phyloP scores from a whole-genome alignment of 2,329 filamentous ascomycete species.

The Hirsutella minnesotensis region DNA sequence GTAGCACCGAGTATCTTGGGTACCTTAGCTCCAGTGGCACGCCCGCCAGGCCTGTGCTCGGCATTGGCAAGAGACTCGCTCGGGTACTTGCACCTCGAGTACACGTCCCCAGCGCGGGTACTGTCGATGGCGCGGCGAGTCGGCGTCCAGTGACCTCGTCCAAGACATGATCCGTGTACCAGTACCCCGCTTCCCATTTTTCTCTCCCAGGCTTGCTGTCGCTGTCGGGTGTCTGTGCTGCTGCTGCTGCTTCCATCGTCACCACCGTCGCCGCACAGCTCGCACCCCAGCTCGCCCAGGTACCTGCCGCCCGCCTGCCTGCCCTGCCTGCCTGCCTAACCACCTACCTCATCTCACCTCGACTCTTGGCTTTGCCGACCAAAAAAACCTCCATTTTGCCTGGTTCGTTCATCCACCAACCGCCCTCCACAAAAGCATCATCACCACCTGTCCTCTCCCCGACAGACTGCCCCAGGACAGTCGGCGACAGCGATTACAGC shows the following conservation, averaged over 20 bases:
- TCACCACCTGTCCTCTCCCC: not conserved
- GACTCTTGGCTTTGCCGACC: not conserved
- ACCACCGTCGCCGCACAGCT: not conserved
- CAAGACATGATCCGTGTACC: not conserved
- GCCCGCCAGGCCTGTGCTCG: too few species aligned
- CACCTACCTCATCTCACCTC: not conserved
- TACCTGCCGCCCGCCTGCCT: too few species aligned
- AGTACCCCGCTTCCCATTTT: slow-evolving; percentile 3
- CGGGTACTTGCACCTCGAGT: too few species aligned
- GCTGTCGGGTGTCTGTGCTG: too few species aligned
- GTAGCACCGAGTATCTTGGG: too few species aligned
- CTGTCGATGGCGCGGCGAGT: not conserved
- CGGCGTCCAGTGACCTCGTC: not conserved
- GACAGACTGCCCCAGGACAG: too few species aligned
- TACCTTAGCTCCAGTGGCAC: too few species aligned
- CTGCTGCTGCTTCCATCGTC: not conserved
- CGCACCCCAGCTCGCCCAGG: too few species aligned
- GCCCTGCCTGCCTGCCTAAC: too few species aligned
- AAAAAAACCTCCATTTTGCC: not conserved
- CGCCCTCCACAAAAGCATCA: not conserved
- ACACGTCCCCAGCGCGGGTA: not conserved
- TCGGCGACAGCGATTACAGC: too few species aligned
- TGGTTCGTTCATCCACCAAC: not conserved
- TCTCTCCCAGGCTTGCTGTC: not conserved
- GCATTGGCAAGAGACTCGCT: too few species aligned